Evolutionary conservation across 1,139 yeast genomes (phyloP), one percentile per base, ranked within the genome.

Genomic region (Kodamaea plutei): DNA sequence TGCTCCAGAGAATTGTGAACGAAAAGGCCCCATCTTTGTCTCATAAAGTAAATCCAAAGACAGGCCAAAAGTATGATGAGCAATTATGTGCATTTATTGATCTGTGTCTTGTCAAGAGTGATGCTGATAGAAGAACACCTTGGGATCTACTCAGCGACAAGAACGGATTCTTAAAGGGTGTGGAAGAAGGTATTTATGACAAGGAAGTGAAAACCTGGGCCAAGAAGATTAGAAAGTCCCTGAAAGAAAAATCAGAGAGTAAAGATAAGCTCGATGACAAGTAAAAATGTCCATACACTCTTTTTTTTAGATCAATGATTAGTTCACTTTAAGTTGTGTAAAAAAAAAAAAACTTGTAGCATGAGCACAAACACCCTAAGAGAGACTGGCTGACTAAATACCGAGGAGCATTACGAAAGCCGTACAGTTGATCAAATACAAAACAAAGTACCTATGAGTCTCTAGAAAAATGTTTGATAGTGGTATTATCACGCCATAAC

Each of bases 1-100:
- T 91, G 23, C 60, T 91, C 37, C 98, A 91, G 58, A 64, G 96
- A 43, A 89, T 91, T 30, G 98, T 91, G 16, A 85, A 89, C 49
- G 98, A 93, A 53, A 79, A 80, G 4, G 91, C 97, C 0, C 98
- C 98, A 8, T 63, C 73, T 2, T 66, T 89, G 28, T 40, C 54
- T 3, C 45, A 49, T 9, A 55, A 51, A 33, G 40, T 40, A 3
- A 57, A 64, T 38, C 52, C 52, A 1, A 33, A 40, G 5, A 60
- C 65, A 2, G 45, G 47, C 3, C 26, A 37, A 21, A 43, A 43
- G 2, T 68, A 57, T 39, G 72, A 67, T 37, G 24, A 44, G 2
- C 68, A 62, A 19, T 62, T 87, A 44, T 69, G 83, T 39, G 61
- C 64, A 31, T 84, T 87, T 49, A 78, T 87, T 18, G 77, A 78